Evolutionary conservation across 345 rosid species (phyloP).

Genomic region (Brassica napus): Da-Ae NC_063448.1:10941001-10941500

Average conservation of each 20-base stretch:
- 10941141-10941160: background rate
- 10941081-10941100: constrained; percentile 27
- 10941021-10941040: background rate
- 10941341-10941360: background rate
- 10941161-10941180: background rate
- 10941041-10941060: constrained; percentile 39
- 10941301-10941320: background rate
- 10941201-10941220: background rate
- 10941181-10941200: background rate
- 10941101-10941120: constrained; percentile 3
- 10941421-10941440: background rate
- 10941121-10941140: background rate
- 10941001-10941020: constrained; percentile 26
- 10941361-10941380: background rate
- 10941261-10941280: background rate
- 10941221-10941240: background rate
- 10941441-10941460: background rate
- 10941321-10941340: background rate
- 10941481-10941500: background rate
- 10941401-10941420: background rate
- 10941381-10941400: background rate
- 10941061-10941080: constrained; percentile 24
- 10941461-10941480: background rate
- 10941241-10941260: background rate
- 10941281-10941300: background rate